Conservation (phyloP, 139 green algal genomes). For the Eudorina sp. region DNA sequence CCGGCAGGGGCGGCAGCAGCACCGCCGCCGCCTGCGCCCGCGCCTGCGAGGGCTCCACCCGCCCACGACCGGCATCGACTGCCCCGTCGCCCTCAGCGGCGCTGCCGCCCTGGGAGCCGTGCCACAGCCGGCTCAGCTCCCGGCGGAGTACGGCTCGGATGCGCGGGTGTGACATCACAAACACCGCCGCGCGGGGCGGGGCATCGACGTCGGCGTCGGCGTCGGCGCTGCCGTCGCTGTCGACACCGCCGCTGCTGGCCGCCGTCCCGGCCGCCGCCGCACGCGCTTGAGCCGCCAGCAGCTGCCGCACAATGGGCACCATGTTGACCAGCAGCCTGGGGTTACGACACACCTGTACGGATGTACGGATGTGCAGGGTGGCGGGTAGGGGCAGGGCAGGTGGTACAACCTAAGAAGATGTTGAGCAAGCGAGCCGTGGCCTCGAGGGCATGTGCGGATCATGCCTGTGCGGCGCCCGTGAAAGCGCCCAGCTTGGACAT, state of each 20-base stretch:
- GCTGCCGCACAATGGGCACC: conserved; percentile 1
- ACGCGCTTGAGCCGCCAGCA: not conserved
- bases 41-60: not conserved
- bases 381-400: too few species aligned
- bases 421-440: not conserved
- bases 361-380: not conserved
- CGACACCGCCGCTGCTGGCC: not conserved
- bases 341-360: conserved; percentile 24
- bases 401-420: too few species aligned
- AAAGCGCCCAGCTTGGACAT: too few species aligned
- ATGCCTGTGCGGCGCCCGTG: too few species aligned
- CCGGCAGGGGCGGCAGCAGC: not conserved
- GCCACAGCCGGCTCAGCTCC: conserved; percentile 29
- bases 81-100: too few species aligned
- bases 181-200: not conserved
- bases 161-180: conserved; percentile 35
- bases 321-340: conserved; percentile 16
- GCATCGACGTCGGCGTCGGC: not conserved
- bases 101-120: too few species aligned
- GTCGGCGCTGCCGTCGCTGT: not conserved
- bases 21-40: too few species aligned
- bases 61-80: too few species aligned
- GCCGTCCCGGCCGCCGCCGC: not conserved
- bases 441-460: too few species aligned
- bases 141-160: conserved; percentile 11